phyloP scores from a whole-genome alignment of 805 yeast genomes.

The Lachancea fermentati region DNA sequence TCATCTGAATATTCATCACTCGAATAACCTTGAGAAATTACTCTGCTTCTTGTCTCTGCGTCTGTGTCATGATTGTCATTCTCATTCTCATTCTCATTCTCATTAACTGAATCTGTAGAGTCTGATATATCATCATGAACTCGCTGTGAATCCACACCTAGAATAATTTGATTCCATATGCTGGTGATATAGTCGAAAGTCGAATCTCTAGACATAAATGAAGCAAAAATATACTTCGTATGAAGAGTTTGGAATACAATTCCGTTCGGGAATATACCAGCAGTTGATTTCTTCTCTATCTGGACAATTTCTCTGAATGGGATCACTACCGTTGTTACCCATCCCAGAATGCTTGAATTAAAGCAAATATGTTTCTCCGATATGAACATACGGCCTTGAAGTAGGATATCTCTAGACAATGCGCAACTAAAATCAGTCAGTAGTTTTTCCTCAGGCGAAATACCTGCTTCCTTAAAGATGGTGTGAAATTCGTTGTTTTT shows the following conservation, averaged over 20 bases:
- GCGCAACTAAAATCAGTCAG: constrained; percentile 64
- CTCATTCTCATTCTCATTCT: constrained; percentile 1
- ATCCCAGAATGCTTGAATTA: constrained; percentile 62
- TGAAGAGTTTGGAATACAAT: constrained; percentile 58
- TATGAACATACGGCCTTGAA: constrained; percentile 62
- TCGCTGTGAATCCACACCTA: constrained; percentile 6
- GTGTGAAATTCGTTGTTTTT: constrained; percentile 57
- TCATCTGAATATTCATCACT: constrained; percentile 12
- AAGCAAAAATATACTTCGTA: constrained; percentile 57
- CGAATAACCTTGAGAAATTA: constrained; percentile 4
- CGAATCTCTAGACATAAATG: constrained; percentile 55
- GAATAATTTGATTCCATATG: constrained; percentile 51
- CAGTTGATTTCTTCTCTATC: constrained; percentile 60
- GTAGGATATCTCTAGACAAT: constrained; percentile 54
- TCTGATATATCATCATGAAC: constrained; percentile 5
- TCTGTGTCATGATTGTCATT: constrained; percentile 12
- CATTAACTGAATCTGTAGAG: constrained; percentile 6
- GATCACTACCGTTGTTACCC: constrained; percentile 53
- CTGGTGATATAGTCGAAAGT: constrained; percentile 46
- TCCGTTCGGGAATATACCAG: constrained; percentile 66
- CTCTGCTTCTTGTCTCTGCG: background rate
- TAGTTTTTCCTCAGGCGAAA: constrained; percentile 47
- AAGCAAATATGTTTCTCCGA: constrained; percentile 53
- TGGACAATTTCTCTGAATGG: constrained; percentile 58
- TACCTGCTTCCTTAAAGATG: constrained; percentile 41